Evolutionary conservation across 2,329 filamentous ascomycete species (phyloP), one percentile per base, ranked within the genome.

Genomic region (Gaeumannomyces sp.): DNA sequence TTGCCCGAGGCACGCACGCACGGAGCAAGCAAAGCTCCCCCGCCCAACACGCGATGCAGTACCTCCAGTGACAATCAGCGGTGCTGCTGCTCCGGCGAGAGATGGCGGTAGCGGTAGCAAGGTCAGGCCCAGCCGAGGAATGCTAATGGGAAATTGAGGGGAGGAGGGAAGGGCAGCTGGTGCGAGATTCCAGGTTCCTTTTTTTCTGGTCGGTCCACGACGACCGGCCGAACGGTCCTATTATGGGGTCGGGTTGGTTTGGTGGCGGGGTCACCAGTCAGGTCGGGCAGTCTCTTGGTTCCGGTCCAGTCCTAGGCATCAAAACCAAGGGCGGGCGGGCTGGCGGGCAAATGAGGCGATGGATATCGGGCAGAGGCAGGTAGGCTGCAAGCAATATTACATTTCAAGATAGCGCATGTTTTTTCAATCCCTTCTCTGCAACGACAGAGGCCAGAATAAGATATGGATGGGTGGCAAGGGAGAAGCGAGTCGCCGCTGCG

Each of bases 221-320:
- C 45, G 45, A n/a, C 45, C 45, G 45, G 45, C 45, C 45, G 45
- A 53, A 53, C 45, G 45, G 45, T 53, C 45, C 7, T 53, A 53
- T 53, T 53, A 53, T 53, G 45, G 45, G 45, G 45, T 53, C 45
- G 45, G 45, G 45, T 53, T 53, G 45, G 45, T 53, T 53, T 53
- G 45, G 45, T 53, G 45, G 45, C 45, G 22, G 45, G 45, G 45
- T 53, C 45, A 19, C 38, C 45, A 53, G 45, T 53, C 45, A 53
- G 45, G 22, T 38, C 45, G n/a, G n/a, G n/a, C n/a, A n/a, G 45
- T 53, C 45, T 53, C 2, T n/a, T 11, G 45, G 19, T 53, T n/a
- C 45, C 22, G 45, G 45, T 50, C 38, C 38, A n/a, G 45, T 53
- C 45, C 14, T n/a, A 4, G 45, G 45, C 45, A n/a, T 22, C 45